Base-by-base conservation (phyloP, 78 protist species). In the Dictyostelium purpureum region DNA sequence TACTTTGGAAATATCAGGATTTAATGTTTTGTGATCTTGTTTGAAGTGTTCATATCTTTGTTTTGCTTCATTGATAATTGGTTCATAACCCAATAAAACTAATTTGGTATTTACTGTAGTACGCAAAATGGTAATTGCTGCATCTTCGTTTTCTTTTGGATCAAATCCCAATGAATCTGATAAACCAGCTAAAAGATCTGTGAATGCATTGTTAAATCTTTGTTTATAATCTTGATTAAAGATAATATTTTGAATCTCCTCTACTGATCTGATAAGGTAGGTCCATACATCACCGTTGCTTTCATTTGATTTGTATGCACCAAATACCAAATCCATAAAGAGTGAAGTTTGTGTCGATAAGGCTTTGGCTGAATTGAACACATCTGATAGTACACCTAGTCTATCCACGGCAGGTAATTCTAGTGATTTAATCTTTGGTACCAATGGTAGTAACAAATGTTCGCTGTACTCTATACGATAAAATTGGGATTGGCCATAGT, bases 401-500 rank as follows among this genome's bases (percentile, higher is more conserved):
- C 65, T 31, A 67, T 73, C 85, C 56, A 11, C 40, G 10, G 67
- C 71, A 54, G 70, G 82, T 16, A 94, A n/a, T 65, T 47, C 49
- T 6, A 67, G 10, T 54, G 82, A 75, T 45, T 43, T 65, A 70
- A 78, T 95, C 66, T 6, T 6, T 38, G 92, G 82, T 9, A 85
- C 33, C 35, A 85, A 59, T 26, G 43, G 2, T 24, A 45, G 43
- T 19, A 83, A 38, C 14, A 91, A 47, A 0, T 31, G 49, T 37
- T 19, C 65, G 24, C 52, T 47, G 88, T 97, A 97, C 7, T 21
- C 4, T 45, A 96, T 96, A 63, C 97, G 94, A 89, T 65, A 96
- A 76, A 95, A 96, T 26, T 96, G 97, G 35, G 88, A 11, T 77
- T 96, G 97, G 2, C 79, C 96, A 21, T 51, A 45, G 94, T 97